Evolutionary conservation across 176 grass and related monocot genomes (phyloP), one percentile per base, ranked within the genome.

Genomic region (Bothriochloa decipiens): DNA sequence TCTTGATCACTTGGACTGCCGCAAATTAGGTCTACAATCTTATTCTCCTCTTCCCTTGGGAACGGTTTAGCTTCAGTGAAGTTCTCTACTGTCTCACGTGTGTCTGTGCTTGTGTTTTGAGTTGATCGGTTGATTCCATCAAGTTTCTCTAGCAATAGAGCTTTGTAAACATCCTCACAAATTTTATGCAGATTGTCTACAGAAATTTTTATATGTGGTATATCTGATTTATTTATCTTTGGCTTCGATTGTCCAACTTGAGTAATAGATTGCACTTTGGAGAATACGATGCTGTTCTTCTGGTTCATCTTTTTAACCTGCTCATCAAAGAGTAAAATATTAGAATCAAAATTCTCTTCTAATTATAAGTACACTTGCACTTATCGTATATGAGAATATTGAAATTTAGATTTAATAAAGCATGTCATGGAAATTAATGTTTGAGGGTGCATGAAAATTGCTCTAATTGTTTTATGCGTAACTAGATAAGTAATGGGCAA

Each of bases 21-120:
- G 7, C 40, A 41, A 41, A 75, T 6, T 9, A 50, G 47, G 47
- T 53, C 0, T 7, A 41, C 40, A 41, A 41, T 41, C 40, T 55
- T 2, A 2, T 66, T 40, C 33, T 53, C 17, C 22, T 76, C 82
- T 66, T 84, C 82, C 33, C 82, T 76, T 50, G 12, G 3, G 82
- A 67, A 39, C 12, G 36, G 42, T 3, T 66, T 27, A 66, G 17
- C 2, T 84, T 76, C 61, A 67, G 72, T 76, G 20, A 12, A 53
- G 32, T 40, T 39, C 13, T 49, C 71, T 52, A 6, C 8, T 6
- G 43, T 4, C 60, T 84, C 82, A 39, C 43, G 72, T 41, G 8
- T 53, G 39, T 45, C 69, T 45, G 69, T 40, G 20, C 69, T 72
- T 43, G 35, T 18, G 1, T 72, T 65, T 29, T 72, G 39, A n/a